These are phyloP conservation scores for Xylaria palmicola DNA, from an alignment of 495 filamentous ascomycete species.

Conservation along the genomic window DNA sequence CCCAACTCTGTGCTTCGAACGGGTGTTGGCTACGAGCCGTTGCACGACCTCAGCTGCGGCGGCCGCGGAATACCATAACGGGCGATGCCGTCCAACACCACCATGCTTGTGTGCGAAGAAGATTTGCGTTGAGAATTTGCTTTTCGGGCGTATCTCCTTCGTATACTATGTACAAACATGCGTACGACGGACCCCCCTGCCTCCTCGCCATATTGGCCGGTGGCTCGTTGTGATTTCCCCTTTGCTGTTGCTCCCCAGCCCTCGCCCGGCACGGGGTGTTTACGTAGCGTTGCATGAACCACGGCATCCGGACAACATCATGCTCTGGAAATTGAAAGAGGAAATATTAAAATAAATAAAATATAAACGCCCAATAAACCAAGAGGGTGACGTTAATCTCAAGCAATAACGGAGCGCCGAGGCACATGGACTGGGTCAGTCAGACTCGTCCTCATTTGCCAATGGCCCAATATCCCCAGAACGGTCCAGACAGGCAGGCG, in stretches of 20 bases:
- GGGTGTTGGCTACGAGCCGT: background rate
- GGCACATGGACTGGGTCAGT: background rate
- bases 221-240: background rate
- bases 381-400: background rate
- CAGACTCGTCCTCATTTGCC: background rate
- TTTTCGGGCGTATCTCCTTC: background rate
- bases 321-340: background rate
- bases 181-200: background rate
- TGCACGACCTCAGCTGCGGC: slow-evolving; percentile 9
- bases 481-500: background rate
- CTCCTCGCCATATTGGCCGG: background rate
- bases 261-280: background rate
- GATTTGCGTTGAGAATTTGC: background rate
- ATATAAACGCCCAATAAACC: background rate
- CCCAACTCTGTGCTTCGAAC: background rate
- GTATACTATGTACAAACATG: background rate
- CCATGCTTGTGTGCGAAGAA: background rate
- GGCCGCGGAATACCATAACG: slow-evolving; percentile 10
- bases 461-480: background rate
- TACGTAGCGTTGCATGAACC: slow-evolving; percentile 7
- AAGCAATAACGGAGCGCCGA: background rate
- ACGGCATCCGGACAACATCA: background rate
- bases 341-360: background rate
- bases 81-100: slow-evolving; percentile 3
- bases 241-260: background rate